A percentile compares a stretch with the other conserved stretches of the same genome.
phyloP scores from a whole-genome alignment of 441 rosid species.

The Breynia disticha region DNA sequence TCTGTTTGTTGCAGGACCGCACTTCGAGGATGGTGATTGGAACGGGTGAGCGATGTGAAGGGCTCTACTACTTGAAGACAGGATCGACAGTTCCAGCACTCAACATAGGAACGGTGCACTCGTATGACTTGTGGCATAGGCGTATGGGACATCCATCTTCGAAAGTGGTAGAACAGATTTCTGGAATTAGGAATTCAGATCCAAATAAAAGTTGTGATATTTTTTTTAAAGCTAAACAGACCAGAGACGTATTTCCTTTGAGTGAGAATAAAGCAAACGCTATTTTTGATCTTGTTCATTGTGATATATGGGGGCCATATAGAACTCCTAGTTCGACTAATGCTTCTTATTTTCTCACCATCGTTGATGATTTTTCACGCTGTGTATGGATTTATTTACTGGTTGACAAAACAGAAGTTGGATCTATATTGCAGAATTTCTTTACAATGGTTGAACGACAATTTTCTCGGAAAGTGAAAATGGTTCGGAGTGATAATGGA shows the following conservation, averaged over 20 bases:
- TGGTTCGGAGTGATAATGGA: not conserved
- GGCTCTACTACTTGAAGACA: too few relatives aligned
- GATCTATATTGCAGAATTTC: not conserved
- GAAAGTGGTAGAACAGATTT: too few relatives aligned
- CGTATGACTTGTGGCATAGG: too few relatives aligned
- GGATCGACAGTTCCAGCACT: too few relatives aligned
- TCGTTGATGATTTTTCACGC: not conserved
- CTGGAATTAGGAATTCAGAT: too few relatives aligned
- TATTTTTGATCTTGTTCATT: too few relatives aligned
- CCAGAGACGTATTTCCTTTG: not conserved
- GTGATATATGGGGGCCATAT: too few relatives aligned
- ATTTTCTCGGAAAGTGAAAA: not conserved
- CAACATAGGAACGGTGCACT: too few relatives aligned
- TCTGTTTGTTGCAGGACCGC: too few relatives aligned
- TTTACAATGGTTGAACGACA: not conserved
- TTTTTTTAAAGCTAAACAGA: not conserved
- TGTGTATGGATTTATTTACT: not conserved
- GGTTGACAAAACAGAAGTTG: not conserved
- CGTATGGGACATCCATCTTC: too few relatives aligned
- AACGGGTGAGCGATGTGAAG: too few relatives aligned
- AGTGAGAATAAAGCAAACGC: not conserved
- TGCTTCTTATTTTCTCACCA: not conserved
- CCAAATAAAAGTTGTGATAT: not conserved
- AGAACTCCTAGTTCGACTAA: not conserved
- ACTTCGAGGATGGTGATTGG: too few relatives aligned